phyloP scores from a whole-genome alignment of 140 eudicot genomes.

The Flaveria floridana region DNA sequence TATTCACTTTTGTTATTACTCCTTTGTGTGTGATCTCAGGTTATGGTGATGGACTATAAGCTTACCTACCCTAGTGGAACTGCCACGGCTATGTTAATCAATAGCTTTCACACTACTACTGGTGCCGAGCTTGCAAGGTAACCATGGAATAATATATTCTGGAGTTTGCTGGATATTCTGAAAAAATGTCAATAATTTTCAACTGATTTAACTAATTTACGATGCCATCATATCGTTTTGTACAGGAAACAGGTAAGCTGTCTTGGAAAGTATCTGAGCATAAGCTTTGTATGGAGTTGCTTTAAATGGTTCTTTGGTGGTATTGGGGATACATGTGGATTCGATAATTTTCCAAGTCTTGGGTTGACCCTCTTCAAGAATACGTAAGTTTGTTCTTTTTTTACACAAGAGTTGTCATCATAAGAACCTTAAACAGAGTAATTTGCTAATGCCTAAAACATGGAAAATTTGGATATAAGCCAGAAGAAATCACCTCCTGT shows the following conservation, averaged over 20 bases:
- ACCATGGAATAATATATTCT: neutral
- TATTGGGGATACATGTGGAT: slow-evolving; percentile 80
- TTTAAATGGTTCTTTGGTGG: slow-evolving; percentile 96
- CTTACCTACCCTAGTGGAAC: slow-evolving; percentile 94
- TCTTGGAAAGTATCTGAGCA: slow-evolving; percentile 82
- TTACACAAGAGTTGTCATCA: neutral
- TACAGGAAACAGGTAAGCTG: slow-evolving; percentile 79
- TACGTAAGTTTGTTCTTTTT: slow-evolving; percentile 46
- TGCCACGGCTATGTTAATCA: slow-evolving; percentile 87
- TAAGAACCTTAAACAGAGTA: neutral
- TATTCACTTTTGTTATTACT: neutral
- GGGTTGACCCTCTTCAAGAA: slow-evolving; percentile 72
- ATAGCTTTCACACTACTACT: slow-evolving; percentile 77
- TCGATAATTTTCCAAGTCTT: slow-evolving; percentile 78
- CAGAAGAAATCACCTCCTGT: neutral
- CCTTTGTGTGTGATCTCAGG: slow-evolving; percentile 43
- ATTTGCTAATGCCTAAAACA: neutral
- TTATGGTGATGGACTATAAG: slow-evolving; percentile 83
- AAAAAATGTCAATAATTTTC: neutral
- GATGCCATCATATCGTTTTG: neutral
- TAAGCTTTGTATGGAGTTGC: slow-evolving; percentile 81
- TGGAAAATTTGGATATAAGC: neutral
- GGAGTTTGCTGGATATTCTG: neutral
- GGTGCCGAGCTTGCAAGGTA: slow-evolving; percentile 95
- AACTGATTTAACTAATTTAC: neutral